Evolutionary conservation across 352 stramenopile species (phyloP).

Genomic region (Elongisporangium prolatum): DNA sequence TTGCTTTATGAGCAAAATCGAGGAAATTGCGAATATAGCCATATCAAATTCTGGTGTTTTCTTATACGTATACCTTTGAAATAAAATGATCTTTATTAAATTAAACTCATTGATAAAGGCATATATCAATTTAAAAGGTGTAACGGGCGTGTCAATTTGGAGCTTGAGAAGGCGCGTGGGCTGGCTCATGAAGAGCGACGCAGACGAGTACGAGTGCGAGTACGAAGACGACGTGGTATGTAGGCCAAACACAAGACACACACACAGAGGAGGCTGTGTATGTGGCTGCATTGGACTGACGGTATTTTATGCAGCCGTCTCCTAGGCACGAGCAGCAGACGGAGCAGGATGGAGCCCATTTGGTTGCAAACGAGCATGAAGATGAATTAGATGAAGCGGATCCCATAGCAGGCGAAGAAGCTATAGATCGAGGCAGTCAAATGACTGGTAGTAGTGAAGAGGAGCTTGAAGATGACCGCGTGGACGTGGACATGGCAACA

Average conservation of each 20-base stretch:
- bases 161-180: constrained; percentile 10
- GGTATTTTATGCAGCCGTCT: neutral
- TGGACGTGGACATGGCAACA: neutral
- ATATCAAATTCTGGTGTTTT: neutral
- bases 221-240: constrained; percentile 11
- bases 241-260: neutral
- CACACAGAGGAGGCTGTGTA: neutral
- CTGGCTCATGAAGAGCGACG: constrained; percentile 12
- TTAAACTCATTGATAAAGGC: neutral
- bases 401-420: neutral
- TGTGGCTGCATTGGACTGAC: neutral
- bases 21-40: neutral
- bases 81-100: too few species aligned
- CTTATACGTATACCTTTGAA: too few species aligned
- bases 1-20: neutral
- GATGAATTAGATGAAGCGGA: neutral
- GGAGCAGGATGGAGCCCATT: neutral
- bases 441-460: neutral
- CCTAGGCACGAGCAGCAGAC: neutral
- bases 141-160: constrained; percentile 7
- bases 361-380: neutral
- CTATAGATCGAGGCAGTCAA: neutral
- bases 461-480: neutral
- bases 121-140: neutral
- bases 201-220: constrained; percentile 22